These are phyloP conservation scores for Fistulinella prunicolor DNA, from an alignment of 768 basidiomycete species.

Conservation along the genomic window DNA sequence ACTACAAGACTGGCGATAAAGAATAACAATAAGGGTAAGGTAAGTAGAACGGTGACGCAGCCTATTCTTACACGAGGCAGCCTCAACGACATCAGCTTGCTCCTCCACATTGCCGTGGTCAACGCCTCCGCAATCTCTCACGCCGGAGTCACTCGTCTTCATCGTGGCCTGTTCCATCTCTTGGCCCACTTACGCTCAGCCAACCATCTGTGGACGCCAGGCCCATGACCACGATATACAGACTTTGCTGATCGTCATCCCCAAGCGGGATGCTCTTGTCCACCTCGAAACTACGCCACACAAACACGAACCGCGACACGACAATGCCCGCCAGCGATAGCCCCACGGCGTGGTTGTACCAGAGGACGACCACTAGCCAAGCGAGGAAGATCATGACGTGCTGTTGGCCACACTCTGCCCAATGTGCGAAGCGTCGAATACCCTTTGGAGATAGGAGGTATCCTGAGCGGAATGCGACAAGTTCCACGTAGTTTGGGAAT, in stretches of 20 bases:
- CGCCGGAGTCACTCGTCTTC: not conserved
- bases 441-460: constrained; percentile 30
- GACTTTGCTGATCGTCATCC: constrained; percentile 33
- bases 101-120: too few relatives aligned
- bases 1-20: not conserved
- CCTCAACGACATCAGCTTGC: too few relatives aligned
- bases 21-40: not conserved
- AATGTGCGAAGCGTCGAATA: constrained; percentile 38
- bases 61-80: not conserved
- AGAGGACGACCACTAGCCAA: constrained; percentile 12
- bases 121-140: not conserved
- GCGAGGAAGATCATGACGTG: constrained; percentile 36
- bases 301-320: constrained; percentile 23
- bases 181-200: not conserved
- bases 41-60: not conserved
- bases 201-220: constrained; percentile 5
- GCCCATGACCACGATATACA: constrained; percentile 31
- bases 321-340: constrained; percentile 17
- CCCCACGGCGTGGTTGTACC: constrained; percentile 18
- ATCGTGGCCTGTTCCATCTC: not conserved
- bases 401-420: constrained; percentile 35
- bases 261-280: constrained; percentile 29
- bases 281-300: constrained; percentile 27
- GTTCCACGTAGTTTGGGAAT: constrained; percentile 26
- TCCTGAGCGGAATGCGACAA: constrained; percentile 29